Percentiles rank a stretch among this genome's conserved stretches.
Evolutionary conservation across 768 basidiomycete species (phyloP).

Genomic region (Calvatia gigantea): DNA sequence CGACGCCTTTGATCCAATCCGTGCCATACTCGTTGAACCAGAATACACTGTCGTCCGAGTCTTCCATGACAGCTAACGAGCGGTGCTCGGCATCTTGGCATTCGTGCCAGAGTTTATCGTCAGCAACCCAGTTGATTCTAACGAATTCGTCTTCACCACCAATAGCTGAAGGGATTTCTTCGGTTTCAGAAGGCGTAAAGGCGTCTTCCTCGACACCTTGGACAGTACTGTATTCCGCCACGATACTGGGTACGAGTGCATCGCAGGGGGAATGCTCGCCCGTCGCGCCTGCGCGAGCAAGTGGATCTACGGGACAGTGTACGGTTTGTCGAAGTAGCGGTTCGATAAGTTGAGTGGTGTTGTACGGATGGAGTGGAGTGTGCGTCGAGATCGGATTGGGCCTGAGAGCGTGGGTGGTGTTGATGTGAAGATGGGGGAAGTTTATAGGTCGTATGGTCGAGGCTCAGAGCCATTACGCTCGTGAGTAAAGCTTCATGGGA

Average conservation of each 20-base stretch:
- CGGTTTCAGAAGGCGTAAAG: slow-evolving; percentile 25
- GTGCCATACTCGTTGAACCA: slow-evolving; percentile 83
- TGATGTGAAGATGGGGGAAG: slow-evolving; percentile 26
- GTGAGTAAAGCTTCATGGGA: slow-evolving; percentile 62
- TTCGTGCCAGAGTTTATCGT: slow-evolving; percentile 52
- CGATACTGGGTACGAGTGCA: slow-evolving; percentile 84
- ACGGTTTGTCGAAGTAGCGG: slow-evolving; percentile 88
- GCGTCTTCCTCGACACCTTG: slow-evolving; percentile 55
- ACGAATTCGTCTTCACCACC: slow-evolving; percentile 1
- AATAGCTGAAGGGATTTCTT: background rate
- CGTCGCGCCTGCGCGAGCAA: slow-evolving; percentile 78
- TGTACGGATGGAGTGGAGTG: slow-evolving; percentile 74
- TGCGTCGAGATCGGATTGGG: slow-evolving; percentile 49
- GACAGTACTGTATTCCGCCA: slow-evolving; percentile 77
- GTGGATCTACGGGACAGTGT: slow-evolving; percentile 79
- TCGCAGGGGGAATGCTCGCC: slow-evolving; percentile 93
- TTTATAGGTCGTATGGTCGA: slow-evolving; percentile 68
- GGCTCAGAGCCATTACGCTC: slow-evolving; percentile 76
- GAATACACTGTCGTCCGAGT: slow-evolving; percentile 82
- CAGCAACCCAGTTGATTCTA: slow-evolving; percentile 71
- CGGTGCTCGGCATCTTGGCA: slow-evolving; percentile 55
- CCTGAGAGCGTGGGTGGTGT: slow-evolving; percentile 28
- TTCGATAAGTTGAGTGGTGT: slow-evolving; percentile 63
- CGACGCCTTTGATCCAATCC: slow-evolving; percentile 78
- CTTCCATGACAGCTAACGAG: slow-evolving; percentile 55